Evolutionary conservation across 306 rosid species (phyloP).

Genomic region (Rosa persica): DNA sequence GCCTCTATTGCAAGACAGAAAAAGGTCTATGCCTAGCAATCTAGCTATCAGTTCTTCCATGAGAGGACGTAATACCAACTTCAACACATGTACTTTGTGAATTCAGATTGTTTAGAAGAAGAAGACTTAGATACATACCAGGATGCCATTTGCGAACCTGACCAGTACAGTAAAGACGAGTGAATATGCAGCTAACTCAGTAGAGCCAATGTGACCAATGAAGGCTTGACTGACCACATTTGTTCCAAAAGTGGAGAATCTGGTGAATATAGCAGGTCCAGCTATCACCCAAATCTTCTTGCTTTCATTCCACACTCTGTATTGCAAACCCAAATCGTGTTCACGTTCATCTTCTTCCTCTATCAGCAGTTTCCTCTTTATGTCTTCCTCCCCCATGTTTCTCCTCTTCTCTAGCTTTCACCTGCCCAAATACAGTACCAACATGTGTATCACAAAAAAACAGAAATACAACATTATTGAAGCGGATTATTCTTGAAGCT

Average conservation of each 20-base stretch:
- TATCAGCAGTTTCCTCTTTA: background rate
- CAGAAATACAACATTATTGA: background rate
- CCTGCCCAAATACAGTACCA: background rate
- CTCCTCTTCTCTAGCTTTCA: background rate
- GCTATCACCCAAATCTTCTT: slow-evolving; percentile 58
- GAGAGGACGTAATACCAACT: too few species aligned
- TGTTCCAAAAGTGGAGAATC: slow-evolving; percentile 51
- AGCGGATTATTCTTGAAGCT: too few species aligned
- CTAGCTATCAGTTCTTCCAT: too few species aligned
- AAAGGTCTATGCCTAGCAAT: too few species aligned
- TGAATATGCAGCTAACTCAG: slow-evolving; percentile 53
- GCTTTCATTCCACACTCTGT: slow-evolving; percentile 47
- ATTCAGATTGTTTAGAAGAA: too few species aligned
- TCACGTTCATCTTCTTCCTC: background rate
- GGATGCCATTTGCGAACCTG: slow-evolving; percentile 51
- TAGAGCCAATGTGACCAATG: slow-evolving; percentile 54
- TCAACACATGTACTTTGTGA: background rate
- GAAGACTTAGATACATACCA: slow-evolving; percentile 34
- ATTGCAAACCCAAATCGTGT: background rate
- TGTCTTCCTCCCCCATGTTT: background rate
- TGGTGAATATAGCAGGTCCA: slow-evolving; percentile 55
- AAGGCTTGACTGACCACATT: slow-evolving; percentile 42
- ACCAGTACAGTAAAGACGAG: slow-evolving; percentile 47
- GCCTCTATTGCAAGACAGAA: too few species aligned
- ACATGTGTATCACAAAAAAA: background rate